Evolutionary conservation across 2,329 filamentous ascomycete species (phyloP), one percentile per base, ranked within the genome.

Genomic region (Colletotrichum magnum): DNA sequence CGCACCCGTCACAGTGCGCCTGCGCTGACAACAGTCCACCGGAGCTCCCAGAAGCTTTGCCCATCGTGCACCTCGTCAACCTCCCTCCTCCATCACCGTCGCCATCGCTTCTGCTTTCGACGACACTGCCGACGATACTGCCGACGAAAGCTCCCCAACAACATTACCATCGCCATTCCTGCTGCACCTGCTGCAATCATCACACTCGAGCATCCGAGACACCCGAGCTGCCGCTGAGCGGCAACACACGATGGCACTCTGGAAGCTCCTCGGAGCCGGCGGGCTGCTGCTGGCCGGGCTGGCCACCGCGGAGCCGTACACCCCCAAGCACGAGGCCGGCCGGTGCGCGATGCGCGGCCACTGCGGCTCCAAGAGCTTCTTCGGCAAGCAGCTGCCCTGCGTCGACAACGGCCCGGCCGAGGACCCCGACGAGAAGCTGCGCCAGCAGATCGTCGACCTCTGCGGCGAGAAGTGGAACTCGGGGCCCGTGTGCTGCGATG

Each of bases 291-390:
- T 80, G 47, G 71, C 74, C 10, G 47, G 58, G 4, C 48, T 70
- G 12, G 70, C 72, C n/a, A 61, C 75, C 47, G 77, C 77, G 57
- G 74, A 80, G 47, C 72, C 74, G 21, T 77, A 74, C 66, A 90
- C 88, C 0, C 84, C 86, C 1, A 93, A 90, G 72, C 95, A 98
- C 75, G 95, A 98, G 81, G 85, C 91, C 58, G 95, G 95, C 48
- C 89, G 95, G 72, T 98, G 95, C 80, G 94, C 95, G 1, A 94
- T 98, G 71, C 90, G 95, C 58, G 94, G 94, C 7, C 92, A 97
- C 72, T 99, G 96, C 78, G 96, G 96, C 56, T 95, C 94, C 80
- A 92, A 95, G 81, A 92, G 92, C 72, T 92, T 96, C 79, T 98
- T 98, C 76, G 94, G 94, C 64, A 92, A 94, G 67, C 90, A 97